Percentiles rank a stretch among this genome's conserved stretches.
Evolutionary conservation across 257 asterid genomes (phyloP).

Genomic region (Solanum piurae): DNA sequence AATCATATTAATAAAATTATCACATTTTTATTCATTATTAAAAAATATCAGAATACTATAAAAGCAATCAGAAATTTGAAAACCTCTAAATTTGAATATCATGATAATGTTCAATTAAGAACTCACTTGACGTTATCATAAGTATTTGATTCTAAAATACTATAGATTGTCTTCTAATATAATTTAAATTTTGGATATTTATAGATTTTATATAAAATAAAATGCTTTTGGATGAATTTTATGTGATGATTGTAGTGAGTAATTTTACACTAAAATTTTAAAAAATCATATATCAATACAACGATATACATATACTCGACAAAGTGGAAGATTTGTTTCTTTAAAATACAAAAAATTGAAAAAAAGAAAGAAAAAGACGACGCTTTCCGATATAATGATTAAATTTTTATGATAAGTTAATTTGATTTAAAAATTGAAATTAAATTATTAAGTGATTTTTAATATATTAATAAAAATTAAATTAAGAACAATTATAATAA

Average conservation of each 20-base stretch:
- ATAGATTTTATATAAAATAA: neutral
- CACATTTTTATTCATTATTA: neutral
- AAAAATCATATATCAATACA: neutral
- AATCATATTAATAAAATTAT: neutral
- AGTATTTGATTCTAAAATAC: neutral
- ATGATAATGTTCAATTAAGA: neutral
- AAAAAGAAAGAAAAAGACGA: neutral
- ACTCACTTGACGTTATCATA: neutral
- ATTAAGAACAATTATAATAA: no score
- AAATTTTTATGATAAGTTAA: neutral
- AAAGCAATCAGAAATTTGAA: no score
- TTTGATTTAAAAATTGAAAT: no score
- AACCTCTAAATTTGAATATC: neutral
- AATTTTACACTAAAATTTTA: neutral
- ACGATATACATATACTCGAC: no score
- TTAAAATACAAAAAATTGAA: neutral
- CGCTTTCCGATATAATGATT: no score
- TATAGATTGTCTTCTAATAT: neutral
- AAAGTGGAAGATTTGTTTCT: neutral
- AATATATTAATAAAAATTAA: no score
- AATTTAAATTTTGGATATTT: neutral
- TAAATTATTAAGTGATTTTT: no score
- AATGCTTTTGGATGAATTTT: neutral
- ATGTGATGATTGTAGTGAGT: neutral
- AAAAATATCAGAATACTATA: neutral